Percentiles rank a stretch among this genome's conserved stretches.
Evolutionary conservation across 2,329 filamentous ascomycete genomes (phyloP).

Genomic region (Colletotrichum lentis): DNA sequence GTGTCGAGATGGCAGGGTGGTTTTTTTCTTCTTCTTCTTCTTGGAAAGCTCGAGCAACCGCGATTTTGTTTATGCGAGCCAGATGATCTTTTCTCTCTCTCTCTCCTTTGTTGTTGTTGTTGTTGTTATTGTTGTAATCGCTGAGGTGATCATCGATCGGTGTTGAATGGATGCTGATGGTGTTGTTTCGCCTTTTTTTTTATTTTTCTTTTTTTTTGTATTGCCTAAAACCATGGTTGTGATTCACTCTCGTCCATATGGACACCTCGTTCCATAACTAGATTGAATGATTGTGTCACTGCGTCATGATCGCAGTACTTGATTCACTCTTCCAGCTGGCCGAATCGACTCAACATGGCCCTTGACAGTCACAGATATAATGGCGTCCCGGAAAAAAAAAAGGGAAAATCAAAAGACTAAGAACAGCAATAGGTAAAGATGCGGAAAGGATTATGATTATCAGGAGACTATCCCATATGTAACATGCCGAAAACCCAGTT

Average conservation of each 20-base stretch:
- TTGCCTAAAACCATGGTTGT: no score
- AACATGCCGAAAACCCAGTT: slow-evolving; percentile 27
- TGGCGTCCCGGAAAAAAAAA: not conserved
- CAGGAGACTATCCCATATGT: slow-evolving; percentile 39
- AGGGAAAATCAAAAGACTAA: not conserved
- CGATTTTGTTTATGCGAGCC: no score
- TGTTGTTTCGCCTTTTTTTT: not conserved
- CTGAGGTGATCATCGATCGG: no score
- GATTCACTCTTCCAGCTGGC: not conserved
- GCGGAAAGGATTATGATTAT: slow-evolving; percentile 36
- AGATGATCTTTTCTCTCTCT: no score
- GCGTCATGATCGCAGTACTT: not conserved
- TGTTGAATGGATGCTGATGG: not conserved
- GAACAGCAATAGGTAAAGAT: slow-evolving; percentile 12
- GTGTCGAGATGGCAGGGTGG: no score
- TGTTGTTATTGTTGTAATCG: no score
- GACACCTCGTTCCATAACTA: not conserved
- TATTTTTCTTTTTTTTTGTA: no score
- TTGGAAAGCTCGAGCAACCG: no score
- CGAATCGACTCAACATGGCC: not conserved
- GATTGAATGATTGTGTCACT: not conserved
- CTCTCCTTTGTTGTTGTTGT: no score
- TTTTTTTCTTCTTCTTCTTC: no score
- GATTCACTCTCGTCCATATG: not conserved
- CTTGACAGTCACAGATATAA: no score